Conservation (phyloP, 2,329 filamentous ascomycete species). For the Celoporthe dispersa region DNA sequence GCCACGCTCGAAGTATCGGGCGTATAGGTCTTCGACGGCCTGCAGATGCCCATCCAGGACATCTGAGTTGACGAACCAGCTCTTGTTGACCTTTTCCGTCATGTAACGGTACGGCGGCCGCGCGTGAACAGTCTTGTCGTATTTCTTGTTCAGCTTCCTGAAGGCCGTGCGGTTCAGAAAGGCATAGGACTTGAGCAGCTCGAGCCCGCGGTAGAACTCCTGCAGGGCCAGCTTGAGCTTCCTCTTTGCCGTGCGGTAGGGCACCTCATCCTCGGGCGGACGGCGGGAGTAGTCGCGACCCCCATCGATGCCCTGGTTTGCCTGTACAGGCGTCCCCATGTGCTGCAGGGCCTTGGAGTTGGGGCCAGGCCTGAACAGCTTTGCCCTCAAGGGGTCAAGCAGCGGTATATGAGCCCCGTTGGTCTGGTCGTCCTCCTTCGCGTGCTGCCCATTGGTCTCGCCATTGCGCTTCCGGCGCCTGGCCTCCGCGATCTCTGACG, state of each 20-base stretch:
- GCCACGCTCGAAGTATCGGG: constrained; percentile 90
- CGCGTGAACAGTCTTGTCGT: constrained; percentile 86
- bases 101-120: constrained; percentile 80
- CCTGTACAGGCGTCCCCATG: constrained; percentile 57
- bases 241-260: constrained; percentile 85
- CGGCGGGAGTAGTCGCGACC: constrained; percentile 57
- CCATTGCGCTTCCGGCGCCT: constrained; percentile 42
- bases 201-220: constrained; percentile 90
- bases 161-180: constrained; percentile 91
- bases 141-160: constrained; percentile 98
- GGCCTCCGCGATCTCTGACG: constrained; percentile 67
- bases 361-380: constrained; percentile 59
- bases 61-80: constrained; percentile 91
- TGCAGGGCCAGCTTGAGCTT: constrained; percentile 91
- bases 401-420: constrained; percentile 43
- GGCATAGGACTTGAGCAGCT: constrained; percentile 89
- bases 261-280: constrained; percentile 63
- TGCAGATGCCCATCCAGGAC: constrained; percentile 79
- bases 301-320: constrained; percentile 37
- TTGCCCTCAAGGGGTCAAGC: constrained; percentile 57
- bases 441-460: constrained; percentile 28
- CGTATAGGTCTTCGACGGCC: constrained; percentile 87
- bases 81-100: constrained; percentile 86
- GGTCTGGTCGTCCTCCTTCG: constrained; percentile 35
- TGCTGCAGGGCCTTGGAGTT: constrained; percentile 63